Percentiles rank a stretch among this genome's conserved stretches.
Conservation (phyloP, 2,329 filamentous ascomycete species). For the Chlorencoelia australis region DNA sequence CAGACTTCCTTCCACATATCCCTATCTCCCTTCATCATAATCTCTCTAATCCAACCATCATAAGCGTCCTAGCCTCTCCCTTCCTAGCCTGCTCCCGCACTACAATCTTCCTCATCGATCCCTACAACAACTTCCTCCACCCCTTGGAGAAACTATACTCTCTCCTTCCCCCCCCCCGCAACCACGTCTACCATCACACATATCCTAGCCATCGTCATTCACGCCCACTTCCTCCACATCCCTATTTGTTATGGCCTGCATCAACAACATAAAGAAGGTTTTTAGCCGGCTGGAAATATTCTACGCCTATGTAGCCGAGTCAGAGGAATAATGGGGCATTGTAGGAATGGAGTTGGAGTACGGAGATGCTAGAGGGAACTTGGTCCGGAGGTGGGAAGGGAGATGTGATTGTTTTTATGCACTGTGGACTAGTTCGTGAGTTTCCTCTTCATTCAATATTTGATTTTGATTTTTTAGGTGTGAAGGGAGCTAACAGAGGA, state of each 20-base stretch:
- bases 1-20: too few relatives aligned
- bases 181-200: slow-evolving; percentile 23
- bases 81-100: too few relatives aligned
- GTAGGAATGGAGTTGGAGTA: slow-evolving; percentile 25
- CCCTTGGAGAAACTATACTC: slow-evolving; percentile 19
- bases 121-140: slow-evolving; percentile 24
- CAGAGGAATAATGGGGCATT: slow-evolving; percentile 18
- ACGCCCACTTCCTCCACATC: slow-evolving; percentile 20
- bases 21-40: too few relatives aligned
- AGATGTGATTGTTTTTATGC: slow-evolving; percentile 26
- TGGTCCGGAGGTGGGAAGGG: slow-evolving; percentile 22
- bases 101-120: slow-evolving; percentile 21
- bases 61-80: too few relatives aligned
- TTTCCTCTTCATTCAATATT: neutral
- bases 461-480: neutral
- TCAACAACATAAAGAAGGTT: slow-evolving; percentile 20
- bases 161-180: slow-evolving; percentile 21
- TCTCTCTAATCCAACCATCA: too few relatives aligned
- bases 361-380: slow-evolving; percentile 23
- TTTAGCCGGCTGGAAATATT: slow-evolving; percentile 24
- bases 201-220: slow-evolving; percentile 19
- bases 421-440: slow-evolving; percentile 24
- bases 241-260: slow-evolving; percentile 30
- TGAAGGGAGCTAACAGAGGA: neutral
- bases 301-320: slow-evolving; percentile 13